Evolutionary conservation across 768 basidiomycete genomes (phyloP).

Genomic region (Suillus hirtellus): DNA sequence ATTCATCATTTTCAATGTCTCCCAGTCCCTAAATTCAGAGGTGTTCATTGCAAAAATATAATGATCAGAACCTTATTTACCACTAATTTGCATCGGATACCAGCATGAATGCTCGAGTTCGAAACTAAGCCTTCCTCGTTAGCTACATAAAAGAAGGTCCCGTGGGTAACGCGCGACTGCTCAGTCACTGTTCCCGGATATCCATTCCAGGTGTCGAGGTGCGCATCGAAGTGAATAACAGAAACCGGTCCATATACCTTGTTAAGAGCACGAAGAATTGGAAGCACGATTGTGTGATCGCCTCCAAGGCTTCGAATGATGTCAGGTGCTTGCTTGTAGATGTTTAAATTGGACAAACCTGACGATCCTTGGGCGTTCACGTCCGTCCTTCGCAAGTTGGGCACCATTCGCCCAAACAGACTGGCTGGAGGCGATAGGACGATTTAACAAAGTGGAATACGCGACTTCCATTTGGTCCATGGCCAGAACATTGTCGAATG

Average conservation of each 20-base stretch:
- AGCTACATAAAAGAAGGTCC: slow-evolving; percentile 84
- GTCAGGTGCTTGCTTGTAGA: slow-evolving; percentile 1
- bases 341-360: slow-evolving; percentile 37
- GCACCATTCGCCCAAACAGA: slow-evolving; percentile 29
- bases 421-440: slow-evolving; percentile 40
- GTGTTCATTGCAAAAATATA: not conserved
- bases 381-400: slow-evolving; percentile 53
- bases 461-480: slow-evolving; percentile 87
- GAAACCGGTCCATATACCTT: slow-evolving; percentile 80
- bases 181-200: slow-evolving; percentile 44
- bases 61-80: slow-evolving; percentile 32
- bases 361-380: slow-evolving; percentile 73
- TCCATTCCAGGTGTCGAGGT: slow-evolving; percentile 62
- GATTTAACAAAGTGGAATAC: slow-evolving; percentile 72
- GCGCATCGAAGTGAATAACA: slow-evolving; percentile 83
- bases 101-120: slow-evolving; percentile 78
- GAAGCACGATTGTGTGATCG: slow-evolving; percentile 86
- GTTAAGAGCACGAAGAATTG: slow-evolving; percentile 78
- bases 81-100: slow-evolving; percentile 75
- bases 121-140: slow-evolving; percentile 75
- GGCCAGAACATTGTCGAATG: slow-evolving; percentile 82
- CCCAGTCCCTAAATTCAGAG: slow-evolving; percentile 18
- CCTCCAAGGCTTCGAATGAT: slow-evolving; percentile 56
- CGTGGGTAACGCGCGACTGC: slow-evolving; percentile 76
- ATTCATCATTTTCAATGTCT: slow-evolving; percentile 60